A percentile compares a stretch with the other conserved stretches of the same genome.
These are phyloP conservation scores for Entophlyctis luteolus DNA, from an alignment of 192 early-diverging fungal genomes.

Conservation along the genomic window DNA sequence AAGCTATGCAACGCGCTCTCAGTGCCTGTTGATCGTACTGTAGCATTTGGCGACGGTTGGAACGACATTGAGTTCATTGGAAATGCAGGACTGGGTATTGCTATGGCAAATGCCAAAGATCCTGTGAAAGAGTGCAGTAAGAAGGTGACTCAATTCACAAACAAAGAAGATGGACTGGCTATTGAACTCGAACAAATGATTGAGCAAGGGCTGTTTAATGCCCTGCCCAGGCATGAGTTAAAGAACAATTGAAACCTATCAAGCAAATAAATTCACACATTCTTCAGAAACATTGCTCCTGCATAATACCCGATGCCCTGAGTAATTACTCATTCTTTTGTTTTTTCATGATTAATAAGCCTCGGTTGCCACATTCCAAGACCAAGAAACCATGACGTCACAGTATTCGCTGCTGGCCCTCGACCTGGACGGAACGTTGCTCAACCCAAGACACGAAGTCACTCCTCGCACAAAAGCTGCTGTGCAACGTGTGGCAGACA, in stretches of 20 bases:
- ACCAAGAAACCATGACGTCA: too few relatives aligned
- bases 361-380: too few relatives aligned
- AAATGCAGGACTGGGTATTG: slow-evolving; percentile 14
- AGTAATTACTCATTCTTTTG: too few relatives aligned
- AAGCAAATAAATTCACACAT: too few relatives aligned
- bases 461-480: background rate
- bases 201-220: background rate
- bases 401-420: background rate
- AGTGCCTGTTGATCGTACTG: background rate
- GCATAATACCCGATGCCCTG: too few relatives aligned
- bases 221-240: too few relatives aligned
- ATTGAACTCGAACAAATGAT: slow-evolving; percentile 17
- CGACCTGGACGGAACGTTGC: slow-evolving; percentile 10
- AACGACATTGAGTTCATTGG: slow-evolving; percentile 24
- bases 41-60: slow-evolving; percentile 18
- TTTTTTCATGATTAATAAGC: too few relatives aligned
- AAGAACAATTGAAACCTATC: too few relatives aligned
- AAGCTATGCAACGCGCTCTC: background rate
- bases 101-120: slow-evolving; percentile 11
- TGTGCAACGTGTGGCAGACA: background rate
- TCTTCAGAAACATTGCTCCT: too few relatives aligned
- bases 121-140: background rate
- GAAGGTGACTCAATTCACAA: slow-evolving; percentile 14
- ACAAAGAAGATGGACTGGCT: slow-evolving; percentile 19
- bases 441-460: background rate